These are phyloP conservation scores for Botrytis medusae DNA, from an alignment of 2,329 filamentous ascomycete genomes.

Conservation along the genomic window DNA sequence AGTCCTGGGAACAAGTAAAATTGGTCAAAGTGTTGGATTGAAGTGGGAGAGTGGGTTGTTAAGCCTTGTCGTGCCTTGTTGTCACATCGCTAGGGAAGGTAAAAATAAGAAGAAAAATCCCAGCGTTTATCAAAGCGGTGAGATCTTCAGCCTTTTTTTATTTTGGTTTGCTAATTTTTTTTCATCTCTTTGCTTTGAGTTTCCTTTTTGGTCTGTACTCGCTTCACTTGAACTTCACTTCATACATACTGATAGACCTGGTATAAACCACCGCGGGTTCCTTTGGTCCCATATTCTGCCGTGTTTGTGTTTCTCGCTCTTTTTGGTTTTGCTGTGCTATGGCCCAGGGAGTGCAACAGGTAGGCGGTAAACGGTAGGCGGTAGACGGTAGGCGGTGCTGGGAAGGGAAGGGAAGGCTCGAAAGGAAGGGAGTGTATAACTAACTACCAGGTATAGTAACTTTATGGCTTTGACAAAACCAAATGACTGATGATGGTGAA, in stretches of 20 bases:
- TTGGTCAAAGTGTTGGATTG: not conserved
- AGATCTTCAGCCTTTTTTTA: not conserved
- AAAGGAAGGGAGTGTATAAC: too few species aligned
- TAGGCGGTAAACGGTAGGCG: too few species aligned
- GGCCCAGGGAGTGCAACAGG: too few species aligned
- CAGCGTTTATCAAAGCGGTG: slow-evolving; percentile 6
- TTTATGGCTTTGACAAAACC: not conserved
- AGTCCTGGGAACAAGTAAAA: not conserved
- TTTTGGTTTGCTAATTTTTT: not conserved
- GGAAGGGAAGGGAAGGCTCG: too few species aligned
- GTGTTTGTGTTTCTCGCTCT: too few species aligned
- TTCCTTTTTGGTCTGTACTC: not conserved
- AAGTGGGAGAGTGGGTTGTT: not conserved
- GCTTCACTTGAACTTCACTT: too few species aligned
- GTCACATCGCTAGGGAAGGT: not conserved
- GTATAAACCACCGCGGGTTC: not conserved
- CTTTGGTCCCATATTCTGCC: not conserved
- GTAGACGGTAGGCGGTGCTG: too few species aligned
- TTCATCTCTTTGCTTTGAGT: not conserved
- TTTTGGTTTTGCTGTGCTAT: not conserved
- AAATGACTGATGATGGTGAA: not conserved
- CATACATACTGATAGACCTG: too few species aligned
- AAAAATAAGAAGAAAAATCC: not conserved
- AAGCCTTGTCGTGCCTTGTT: not conserved
- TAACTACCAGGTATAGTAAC: too few species aligned